phyloP scores from a whole-genome alignment of 1,284 basidiomycete genomes.

The Amylostereum areolatum region DNA sequence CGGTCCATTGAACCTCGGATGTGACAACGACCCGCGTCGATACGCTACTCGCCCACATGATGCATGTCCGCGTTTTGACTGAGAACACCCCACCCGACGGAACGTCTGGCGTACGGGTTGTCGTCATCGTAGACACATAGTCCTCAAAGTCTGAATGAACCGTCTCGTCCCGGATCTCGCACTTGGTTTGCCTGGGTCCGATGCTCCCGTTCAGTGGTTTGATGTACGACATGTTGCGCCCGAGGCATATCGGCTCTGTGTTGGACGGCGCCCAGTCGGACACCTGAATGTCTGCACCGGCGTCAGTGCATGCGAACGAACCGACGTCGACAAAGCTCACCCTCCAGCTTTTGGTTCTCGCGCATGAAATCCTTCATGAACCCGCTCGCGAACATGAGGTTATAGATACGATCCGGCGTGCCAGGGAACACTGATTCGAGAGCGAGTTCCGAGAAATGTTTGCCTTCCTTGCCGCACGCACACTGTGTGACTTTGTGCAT shows the following conservation, averaged over 20 bases:
- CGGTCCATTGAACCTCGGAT: slow-evolving; percentile 93
- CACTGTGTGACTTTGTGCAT: slow-evolving; percentile 63
- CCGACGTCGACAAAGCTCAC: slow-evolving; percentile 40
- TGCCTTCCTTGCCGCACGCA: slow-evolving; percentile 64
- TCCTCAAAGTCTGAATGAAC: slow-evolving; percentile 81
- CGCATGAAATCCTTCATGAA: slow-evolving; percentile 95
- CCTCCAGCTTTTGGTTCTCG: slow-evolving; percentile 83
- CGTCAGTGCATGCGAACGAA: slow-evolving; percentile 1
- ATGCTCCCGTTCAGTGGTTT: slow-evolving; percentile 87
- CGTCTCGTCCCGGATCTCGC: slow-evolving; percentile 86
- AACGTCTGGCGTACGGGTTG: slow-evolving; percentile 91
- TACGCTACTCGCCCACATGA: slow-evolving; percentile 87
- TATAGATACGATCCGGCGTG: slow-evolving; percentile 92
- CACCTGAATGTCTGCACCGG: slow-evolving; percentile 74
- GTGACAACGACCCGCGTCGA: slow-evolving; percentile 81
- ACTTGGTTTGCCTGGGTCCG: slow-evolving; percentile 94
- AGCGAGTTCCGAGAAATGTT: slow-evolving; percentile 71
- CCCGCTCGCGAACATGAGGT: slow-evolving; percentile 92
- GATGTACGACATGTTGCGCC: slow-evolving; percentile 91
- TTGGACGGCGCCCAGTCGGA: slow-evolving; percentile 80
- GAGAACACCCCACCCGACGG: slow-evolving; percentile 89
- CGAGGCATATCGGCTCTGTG: slow-evolving; percentile 65
- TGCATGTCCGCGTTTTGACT: slow-evolving; percentile 91
- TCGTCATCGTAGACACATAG: slow-evolving; percentile 80
- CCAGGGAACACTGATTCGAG: slow-evolving; percentile 81